Percentiles rank a stretch among this genome's conserved stretches.
Conservation (phyloP, 495 filamentous ascomycete species). For the Cenococcum geophilum region DNA sequence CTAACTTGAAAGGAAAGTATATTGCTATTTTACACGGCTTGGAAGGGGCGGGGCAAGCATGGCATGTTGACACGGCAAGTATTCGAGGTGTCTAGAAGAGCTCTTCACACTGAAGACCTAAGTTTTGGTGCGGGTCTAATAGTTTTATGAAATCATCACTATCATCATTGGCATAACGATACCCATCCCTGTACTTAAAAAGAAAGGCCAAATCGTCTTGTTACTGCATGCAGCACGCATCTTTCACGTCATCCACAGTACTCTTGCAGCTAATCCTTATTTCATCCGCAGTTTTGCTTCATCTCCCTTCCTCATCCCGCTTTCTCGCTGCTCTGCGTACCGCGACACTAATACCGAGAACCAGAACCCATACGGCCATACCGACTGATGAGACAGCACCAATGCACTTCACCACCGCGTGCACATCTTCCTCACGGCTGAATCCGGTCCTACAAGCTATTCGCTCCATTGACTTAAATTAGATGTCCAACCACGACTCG, state of each 20-base stretch:
- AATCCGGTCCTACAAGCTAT: too few relatives aligned
- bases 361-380: not conserved
- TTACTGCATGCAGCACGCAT: not conserved
- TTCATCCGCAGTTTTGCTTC: not conserved
- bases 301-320: not conserved
- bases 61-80: too few relatives aligned
- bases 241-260: not conserved
- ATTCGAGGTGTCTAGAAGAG: too few relatives aligned
- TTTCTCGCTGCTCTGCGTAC: not conserved
- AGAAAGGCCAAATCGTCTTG: not conserved
- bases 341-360: not conserved
- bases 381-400: not conserved
- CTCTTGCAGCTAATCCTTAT: not conserved
- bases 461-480: too few relatives aligned
- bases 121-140: too few relatives aligned
- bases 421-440: too few relatives aligned
- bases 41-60: too few relatives aligned
- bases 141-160: not conserved
- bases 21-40: too few relatives aligned
- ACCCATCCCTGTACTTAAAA: not conserved
- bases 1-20: not conserved
- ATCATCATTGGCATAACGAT: not conserved
- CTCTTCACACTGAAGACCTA: too few relatives aligned
- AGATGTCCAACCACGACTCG: too few relatives aligned
- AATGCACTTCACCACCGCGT: not conserved